Percentiles rank a stretch among this genome's conserved stretches.
These are phyloP conservation scores for Microstegium vimineum DNA, from an alignment of 176 grass and related monocot genomes.

Conservation along the genomic window DNA sequence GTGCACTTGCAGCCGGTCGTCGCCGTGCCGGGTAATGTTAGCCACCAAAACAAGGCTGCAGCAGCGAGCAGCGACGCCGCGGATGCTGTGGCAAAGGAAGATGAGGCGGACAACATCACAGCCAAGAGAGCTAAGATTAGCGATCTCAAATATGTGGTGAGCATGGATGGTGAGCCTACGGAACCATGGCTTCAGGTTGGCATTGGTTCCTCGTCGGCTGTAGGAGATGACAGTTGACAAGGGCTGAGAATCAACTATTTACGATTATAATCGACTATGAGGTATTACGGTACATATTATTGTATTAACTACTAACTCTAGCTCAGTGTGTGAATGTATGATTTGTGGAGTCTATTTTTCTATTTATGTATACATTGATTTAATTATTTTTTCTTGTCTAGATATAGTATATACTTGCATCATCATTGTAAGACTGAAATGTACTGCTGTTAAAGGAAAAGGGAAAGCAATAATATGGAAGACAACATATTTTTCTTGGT, in stretches of 20 bases:
- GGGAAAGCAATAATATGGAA: neutral
- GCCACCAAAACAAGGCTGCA: constrained; percentile 10
- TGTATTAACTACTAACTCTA: constrained; percentile 14
- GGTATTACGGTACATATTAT: neutral
- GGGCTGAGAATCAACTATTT: neutral
- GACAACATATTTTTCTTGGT: neutral
- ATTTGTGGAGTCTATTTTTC: neutral
- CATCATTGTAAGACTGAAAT: neutral
- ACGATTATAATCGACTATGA: neutral
- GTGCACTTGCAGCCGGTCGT: constrained; percentile 19
- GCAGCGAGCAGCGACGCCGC: constrained; percentile 21
- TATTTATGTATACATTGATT: neutral
- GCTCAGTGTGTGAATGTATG: neutral
- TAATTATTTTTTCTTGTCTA: neutral
- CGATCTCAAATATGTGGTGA: constrained; percentile 64
- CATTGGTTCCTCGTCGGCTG: constrained; percentile 51
- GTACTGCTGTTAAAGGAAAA: neutral
- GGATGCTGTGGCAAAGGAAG: constrained; percentile 31
- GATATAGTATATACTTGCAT: neutral
- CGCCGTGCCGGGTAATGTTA: neutral
- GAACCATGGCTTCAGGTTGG: constrained; percentile 76
- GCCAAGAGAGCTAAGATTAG: constrained; percentile 50
- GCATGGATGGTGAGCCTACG: constrained; percentile 41
- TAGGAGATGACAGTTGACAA: constrained; percentile 32
- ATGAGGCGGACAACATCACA: constrained; percentile 66